Percentiles rank a stretch among this genome's conserved stretches.
These are phyloP conservation scores for Microstegium vimineum DNA, from an alignment of 176 grass and related monocot genomes.

Conservation along the genomic window DNA sequence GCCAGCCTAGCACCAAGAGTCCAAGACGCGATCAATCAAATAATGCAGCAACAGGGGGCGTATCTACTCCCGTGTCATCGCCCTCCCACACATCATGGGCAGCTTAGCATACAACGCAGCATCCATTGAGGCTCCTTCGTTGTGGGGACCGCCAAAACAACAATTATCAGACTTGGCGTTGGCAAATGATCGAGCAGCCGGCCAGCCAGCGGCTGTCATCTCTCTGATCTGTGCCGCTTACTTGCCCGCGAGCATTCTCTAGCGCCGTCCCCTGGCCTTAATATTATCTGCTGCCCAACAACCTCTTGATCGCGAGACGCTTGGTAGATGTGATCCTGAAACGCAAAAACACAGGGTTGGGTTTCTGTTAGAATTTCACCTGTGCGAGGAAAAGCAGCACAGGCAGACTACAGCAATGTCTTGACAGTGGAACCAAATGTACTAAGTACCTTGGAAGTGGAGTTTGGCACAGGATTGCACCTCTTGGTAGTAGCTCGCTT, in stretches of 20 bases:
- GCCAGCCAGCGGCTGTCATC: conserved; percentile 21
- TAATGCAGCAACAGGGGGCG: too few relatives aligned
- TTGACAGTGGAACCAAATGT: background rate
- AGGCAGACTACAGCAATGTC: background rate
- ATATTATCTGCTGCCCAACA: background rate
- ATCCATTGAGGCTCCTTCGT: background rate
- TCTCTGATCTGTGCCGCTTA: conserved; percentile 54
- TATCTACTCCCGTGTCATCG: too few relatives aligned
- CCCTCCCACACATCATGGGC: too few relatives aligned
- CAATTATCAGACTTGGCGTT: background rate
- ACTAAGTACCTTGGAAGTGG: conserved; percentile 52
- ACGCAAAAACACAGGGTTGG: background rate
- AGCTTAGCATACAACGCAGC: too few relatives aligned
- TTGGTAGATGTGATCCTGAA: conserved; percentile 35
- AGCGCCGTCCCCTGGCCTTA: background rate
- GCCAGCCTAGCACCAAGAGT: too few relatives aligned
- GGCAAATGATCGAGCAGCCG: background rate
- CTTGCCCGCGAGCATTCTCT: conserved; percentile 39
- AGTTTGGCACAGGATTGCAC: conserved; percentile 23
- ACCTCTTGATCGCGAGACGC: conserved; percentile 19
- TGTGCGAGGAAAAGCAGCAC: background rate
- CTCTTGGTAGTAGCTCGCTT: conserved; percentile 55
- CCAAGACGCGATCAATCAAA: too few relatives aligned
- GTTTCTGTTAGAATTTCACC: background rate
- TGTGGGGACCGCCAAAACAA: conserved; percentile 35